Evolutionary conservation across 1,284 basidiomycete genomes (phyloP).

Genomic region (Termitomyces sp.): DNA sequence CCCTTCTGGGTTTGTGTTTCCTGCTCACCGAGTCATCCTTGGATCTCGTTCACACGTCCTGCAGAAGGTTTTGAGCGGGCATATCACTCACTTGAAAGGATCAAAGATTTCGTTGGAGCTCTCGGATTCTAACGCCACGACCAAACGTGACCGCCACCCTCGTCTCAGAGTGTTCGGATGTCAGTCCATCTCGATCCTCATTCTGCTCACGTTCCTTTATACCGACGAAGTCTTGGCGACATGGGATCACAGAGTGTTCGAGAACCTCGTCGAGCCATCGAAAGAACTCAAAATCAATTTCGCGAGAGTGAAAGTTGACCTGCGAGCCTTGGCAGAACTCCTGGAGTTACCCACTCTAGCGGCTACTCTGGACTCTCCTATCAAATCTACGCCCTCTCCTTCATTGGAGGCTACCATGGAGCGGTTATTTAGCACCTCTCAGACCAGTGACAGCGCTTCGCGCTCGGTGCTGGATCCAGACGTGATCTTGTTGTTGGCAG

Average conservation of each 20-base stretch:
- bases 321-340: constrained; percentile 47
- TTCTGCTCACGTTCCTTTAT: constrained; percentile 86
- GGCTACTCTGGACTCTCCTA: constrained; percentile 47
- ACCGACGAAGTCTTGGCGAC: constrained; percentile 78
- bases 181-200: constrained; percentile 64
- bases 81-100: constrained; percentile 25
- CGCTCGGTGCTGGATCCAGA: constrained; percentile 44
- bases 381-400: constrained; percentile 41
- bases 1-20: constrained; percentile 39
- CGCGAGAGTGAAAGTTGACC: constrained; percentile 55
- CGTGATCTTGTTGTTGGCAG: constrained; percentile 71
- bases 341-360: constrained; percentile 53
- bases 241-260: constrained; percentile 78
- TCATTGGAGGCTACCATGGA: constrained; percentile 47
- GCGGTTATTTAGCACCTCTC: constrained; percentile 37
- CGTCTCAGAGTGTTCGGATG: constrained; percentile 39
- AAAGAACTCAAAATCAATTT: constrained; percentile 37
- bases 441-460: constrained; percentile 14
- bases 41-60: constrained; percentile 56
- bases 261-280: constrained; percentile 40
- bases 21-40: constrained; percentile 66
- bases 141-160: neutral
- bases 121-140: constrained; percentile 5
- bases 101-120: constrained; percentile 29
- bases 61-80: constrained; percentile 36